Percentiles rank a stretch among this genome's conserved stretches.
These are phyloP conservation scores for Lepidium africanum DNA, from an alignment of 345 rosid species.

Conservation along the genomic window DNA sequence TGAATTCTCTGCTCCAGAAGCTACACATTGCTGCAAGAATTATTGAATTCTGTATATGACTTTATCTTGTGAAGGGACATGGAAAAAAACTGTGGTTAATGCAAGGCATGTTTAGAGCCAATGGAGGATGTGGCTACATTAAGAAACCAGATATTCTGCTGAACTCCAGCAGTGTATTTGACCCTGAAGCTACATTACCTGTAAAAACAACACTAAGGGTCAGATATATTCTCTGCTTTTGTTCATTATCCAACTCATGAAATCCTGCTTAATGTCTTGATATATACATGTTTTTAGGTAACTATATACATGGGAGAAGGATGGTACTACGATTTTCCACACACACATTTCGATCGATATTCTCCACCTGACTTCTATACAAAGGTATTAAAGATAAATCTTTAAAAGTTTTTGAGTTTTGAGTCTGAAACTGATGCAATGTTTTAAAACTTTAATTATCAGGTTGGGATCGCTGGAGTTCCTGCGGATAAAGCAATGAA, in stretches of 20 bases:
- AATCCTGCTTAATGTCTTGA: neutral
- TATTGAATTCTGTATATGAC: neutral
- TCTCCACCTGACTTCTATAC: conserved; percentile 87
- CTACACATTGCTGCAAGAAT: too few species aligned
- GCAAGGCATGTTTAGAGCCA: conserved; percentile 93
- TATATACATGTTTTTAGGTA: conserved; percentile 51
- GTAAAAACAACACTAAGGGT: conserved; percentile 67
- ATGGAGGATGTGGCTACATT: conserved; percentile 88
- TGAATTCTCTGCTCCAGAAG: neutral
- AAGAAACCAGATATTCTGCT: conserved; percentile 72
- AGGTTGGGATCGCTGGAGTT: conserved; percentile 90
- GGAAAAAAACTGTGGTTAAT: conserved; percentile 87
- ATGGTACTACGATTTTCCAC: conserved; percentile 63
- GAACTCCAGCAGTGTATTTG: conserved; percentile 39
- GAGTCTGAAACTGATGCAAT: neutral
- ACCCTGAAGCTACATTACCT: conserved; percentile 46
- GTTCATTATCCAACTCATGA: too few species aligned
- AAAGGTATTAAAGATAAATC: conserved; percentile 56
- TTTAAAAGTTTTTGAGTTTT: too few species aligned
- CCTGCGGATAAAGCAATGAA: conserved; percentile 62
- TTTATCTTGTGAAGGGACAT: conserved; percentile 44
- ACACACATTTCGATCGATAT: conserved; percentile 69
- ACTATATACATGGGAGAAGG: conserved; percentile 90
- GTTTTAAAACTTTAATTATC: neutral
- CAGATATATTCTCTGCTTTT: too few species aligned